Evolutionary conservation across 805 yeast species (phyloP).

Genomic region (Candida vaughaniae): DNA sequence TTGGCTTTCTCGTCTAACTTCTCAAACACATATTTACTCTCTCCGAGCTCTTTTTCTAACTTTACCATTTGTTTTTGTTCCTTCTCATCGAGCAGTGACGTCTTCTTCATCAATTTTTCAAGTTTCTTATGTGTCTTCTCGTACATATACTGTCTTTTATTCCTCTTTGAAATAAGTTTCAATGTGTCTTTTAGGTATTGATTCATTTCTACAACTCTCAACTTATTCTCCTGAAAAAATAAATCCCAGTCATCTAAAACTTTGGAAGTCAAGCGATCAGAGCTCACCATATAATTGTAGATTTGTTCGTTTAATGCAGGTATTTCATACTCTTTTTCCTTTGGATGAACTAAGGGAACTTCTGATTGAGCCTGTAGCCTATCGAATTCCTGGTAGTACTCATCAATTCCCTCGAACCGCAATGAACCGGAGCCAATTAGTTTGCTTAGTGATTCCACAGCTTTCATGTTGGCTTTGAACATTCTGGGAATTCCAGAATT

Average conservation of each 20-base stretch:
- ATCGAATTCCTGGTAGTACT: conserved; percentile 31
- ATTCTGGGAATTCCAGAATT: conserved; percentile 26
- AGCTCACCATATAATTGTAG: conserved; percentile 20
- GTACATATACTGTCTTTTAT: conserved; percentile 41
- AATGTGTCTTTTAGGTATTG: conserved; percentile 32
- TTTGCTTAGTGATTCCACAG: conserved; percentile 28
- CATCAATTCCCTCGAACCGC: conserved; percentile 32
- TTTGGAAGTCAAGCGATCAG: conserved; percentile 19
- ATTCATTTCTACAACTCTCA: conserved; percentile 40
- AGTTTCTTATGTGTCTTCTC: conserved; percentile 37
- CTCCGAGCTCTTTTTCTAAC: conserved; percentile 29
- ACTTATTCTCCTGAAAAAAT: conserved; percentile 27
- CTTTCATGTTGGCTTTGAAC: conserved; percentile 31
- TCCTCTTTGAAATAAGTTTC: conserved; percentile 44
- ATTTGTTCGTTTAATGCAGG: conserved; percentile 27
- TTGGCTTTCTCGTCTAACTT: conserved; percentile 41
- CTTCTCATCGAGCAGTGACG: conserved; percentile 32
- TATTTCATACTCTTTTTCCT: conserved; percentile 26
- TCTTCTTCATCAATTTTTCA: conserved; percentile 36
- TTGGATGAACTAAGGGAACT: conserved; percentile 35
- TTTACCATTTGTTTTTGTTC: conserved; percentile 34
- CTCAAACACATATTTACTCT: conserved; percentile 26
- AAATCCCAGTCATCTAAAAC: conserved; percentile 22
- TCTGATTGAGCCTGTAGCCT: conserved; percentile 24
- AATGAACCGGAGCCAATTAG: conserved; percentile 36